Base-by-base conservation (phyloP, 2,329 filamentous ascomycete species). In the Colletotrichum endophyticum region DNA sequence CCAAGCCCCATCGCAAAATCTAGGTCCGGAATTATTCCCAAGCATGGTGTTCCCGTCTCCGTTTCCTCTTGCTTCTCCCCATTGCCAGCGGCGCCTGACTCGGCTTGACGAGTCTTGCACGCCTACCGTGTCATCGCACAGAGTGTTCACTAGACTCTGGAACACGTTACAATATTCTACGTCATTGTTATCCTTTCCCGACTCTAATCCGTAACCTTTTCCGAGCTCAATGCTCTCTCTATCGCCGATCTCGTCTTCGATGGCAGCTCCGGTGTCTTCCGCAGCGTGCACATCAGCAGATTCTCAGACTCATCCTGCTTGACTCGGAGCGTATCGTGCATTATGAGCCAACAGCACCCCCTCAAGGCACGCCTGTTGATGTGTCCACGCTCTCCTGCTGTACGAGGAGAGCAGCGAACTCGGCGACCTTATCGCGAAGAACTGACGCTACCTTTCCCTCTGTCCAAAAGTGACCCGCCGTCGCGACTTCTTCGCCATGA, bases 401-500 rank as follows among this genome's bases (percentile, higher is more conserved):
- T 27, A 81, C 28, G n/a, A 82, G 70, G 8, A 66, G 73, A 25
- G 30, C 61, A 44, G 78, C 79, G 76, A 83, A 87, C 25, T 78
- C 77, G 3, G 70, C 78, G 2, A 86, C 80, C 5, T 81, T 80
- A 13, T 80, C 78, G 70, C 82, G 80, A 67, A 88, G 80, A 59
- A 80, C 81, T 28, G 82, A 78, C 77, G 89, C 77, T 49, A 88
- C 89, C 11, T 88, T 88, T 62, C 87, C 83, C 78, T 93, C 91
- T 12, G 86, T 81, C 92, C 92, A 94, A 78, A 94, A 94, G 80
- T 94, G 92, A 0, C 91, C 91, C 0, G 91, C 92, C 1, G 86
- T 86, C 16, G 84, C 78, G 28, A 93, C 85, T 78, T 92, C 90
- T 4, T 84, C 81, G 16, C 84, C 85, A 7, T 80, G 81, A 73